These are phyloP conservation scores for Stachybotrys elegans DNA, from an alignment of 2,329 filamentous ascomycete genomes.

Conservation along the genomic window DNA sequence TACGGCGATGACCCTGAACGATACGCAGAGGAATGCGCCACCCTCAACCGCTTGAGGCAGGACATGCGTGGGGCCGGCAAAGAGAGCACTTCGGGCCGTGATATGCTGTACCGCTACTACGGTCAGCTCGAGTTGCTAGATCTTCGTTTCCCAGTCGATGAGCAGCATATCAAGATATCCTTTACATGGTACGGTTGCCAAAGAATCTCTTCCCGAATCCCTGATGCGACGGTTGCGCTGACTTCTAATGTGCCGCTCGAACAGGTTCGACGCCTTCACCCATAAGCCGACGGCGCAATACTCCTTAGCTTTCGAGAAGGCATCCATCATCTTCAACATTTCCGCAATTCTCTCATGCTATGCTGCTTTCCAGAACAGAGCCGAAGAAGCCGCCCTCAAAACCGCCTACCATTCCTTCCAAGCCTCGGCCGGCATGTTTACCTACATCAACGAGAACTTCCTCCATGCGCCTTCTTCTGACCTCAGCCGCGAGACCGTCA, in stretches of 20 bases:
- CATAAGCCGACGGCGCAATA: constrained; percentile 97
- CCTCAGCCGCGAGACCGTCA: constrained; percentile 90
- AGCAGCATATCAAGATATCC: constrained; percentile 98
- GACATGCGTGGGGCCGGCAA: constrained; percentile 97
- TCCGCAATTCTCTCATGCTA: constrained; percentile 95
- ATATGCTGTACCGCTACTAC: constrained; percentile 95
- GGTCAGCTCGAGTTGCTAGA: constrained; percentile 94
- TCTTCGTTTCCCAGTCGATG: constrained; percentile 91
- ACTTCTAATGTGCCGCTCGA: constrained; percentile 7
- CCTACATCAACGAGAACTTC: constrained; percentile 99
- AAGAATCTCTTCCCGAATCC: no score
- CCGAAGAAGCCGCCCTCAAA: constrained; percentile 89
- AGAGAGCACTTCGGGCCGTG: constrained; percentile 88
- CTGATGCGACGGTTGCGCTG: background rate
- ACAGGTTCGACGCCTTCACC: constrained; percentile 98
- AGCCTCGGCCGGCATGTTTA: constrained; percentile 98
- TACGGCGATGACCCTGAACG: constrained; percentile 96
- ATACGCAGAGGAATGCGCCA: constrained; percentile 92
- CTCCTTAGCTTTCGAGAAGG: constrained; percentile 95
- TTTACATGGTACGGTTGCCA: constrained; percentile 83
- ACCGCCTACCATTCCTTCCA: constrained; percentile 98
- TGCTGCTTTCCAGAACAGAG: constrained; percentile 85
- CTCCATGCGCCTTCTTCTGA: constrained; percentile 96
- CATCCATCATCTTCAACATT: constrained; percentile 99
- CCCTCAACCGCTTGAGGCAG: constrained; percentile 89